Evolutionary conservation across 805 yeast species (phyloP), one percentile per base, ranked within the genome.

Genomic region (Ogataea pini): DNA sequence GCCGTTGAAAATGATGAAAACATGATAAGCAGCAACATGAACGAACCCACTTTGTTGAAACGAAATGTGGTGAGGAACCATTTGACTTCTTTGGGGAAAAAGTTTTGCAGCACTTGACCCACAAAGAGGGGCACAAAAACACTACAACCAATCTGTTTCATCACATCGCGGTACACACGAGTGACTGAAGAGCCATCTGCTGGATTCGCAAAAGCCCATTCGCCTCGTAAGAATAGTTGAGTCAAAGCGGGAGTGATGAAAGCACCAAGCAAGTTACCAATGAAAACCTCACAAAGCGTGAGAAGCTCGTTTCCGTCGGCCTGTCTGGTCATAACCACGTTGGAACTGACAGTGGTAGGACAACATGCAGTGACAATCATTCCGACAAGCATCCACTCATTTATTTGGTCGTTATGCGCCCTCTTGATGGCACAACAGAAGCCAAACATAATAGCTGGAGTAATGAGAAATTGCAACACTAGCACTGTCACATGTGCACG

Each of bases 271-370:
- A 89, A 61, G 61, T 90, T 90, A 1, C 96, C 96, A 28, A 89
- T 76, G 49, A 89, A 81, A 8, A 90, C 96, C 64, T 89, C 96
- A 63, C 94, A 84, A 6, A 89, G 71, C 16, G 96, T 84, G 45
- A 89, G 68, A 14, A 61, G 51, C 55, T 81, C 91, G 65, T 89
- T 88, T 7, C 96, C 97, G 55, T 85, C 82, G 0, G 97, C 96
- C 49, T 78, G 78, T 45, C 82, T 77, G 5, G 97, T 90, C 96
- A 90, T 90, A 24, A 90, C 91, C 24, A 90, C 96, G 63, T 90
- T 90, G 1, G 96, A 89, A 0, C 91, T 81, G 16, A 90, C 96
- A 0, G 97, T 90, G 7, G 97, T 90, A 24, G 97, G 97, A 64
- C 95, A 87, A 10, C 92, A 79, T 25, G 88, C 87, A 2, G 96